Base-by-base conservation (phyloP, 2,329 filamentous ascomycete genomes). In the Paraphaeosphaeria minitans region DNA sequence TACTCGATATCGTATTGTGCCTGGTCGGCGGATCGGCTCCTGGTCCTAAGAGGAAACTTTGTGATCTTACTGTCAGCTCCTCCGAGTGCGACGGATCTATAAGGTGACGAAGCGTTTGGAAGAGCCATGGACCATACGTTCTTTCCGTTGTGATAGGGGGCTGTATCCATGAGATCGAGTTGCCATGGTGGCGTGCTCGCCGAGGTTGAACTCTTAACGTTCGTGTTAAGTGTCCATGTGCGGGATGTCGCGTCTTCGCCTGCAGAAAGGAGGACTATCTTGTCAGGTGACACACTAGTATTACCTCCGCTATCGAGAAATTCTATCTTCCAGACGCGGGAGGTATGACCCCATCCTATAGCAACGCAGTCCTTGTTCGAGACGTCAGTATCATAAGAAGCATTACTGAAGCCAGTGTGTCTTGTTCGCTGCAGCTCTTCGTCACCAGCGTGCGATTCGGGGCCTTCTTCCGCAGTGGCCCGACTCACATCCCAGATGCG, bases 311-410 rank as follows among this genome's bases (percentile, higher is more conserved):
- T 37, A 27, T 73, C 59, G 0, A 87, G 77, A 64, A 97, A 95
- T 55, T 85, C 84, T 9, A 97, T 87, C 47, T 87, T 85, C 95
- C 95, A 99, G 64, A 99, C 96, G 58, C 95, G 86, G 8, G 94
- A 96, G 3, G 85, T 78, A 76, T 99, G 95, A 0, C 90, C 94
- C 89, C 95, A 97, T 1, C 84, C 88, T 46, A 88, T 86, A 0
- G 91, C 90, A 14, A 96, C 68, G 63, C 78, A 84, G 27, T 67
- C 57, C 8, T 63, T 61, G 37, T 62, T 68, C 2, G 69, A 67
- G 4, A 62, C 47, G 39, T 64, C 53, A 14, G 53, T 10, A 46
- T 75, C 73, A 41, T 67, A 68, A 19, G 66, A 58, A 24, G 67
- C 66, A 47, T 75, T 72, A 49, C 75, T 79, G 64, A 80, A 82